Evolutionary conservation across 306 rosid species (phyloP).

Genomic region (Neltuma alba): DNA sequence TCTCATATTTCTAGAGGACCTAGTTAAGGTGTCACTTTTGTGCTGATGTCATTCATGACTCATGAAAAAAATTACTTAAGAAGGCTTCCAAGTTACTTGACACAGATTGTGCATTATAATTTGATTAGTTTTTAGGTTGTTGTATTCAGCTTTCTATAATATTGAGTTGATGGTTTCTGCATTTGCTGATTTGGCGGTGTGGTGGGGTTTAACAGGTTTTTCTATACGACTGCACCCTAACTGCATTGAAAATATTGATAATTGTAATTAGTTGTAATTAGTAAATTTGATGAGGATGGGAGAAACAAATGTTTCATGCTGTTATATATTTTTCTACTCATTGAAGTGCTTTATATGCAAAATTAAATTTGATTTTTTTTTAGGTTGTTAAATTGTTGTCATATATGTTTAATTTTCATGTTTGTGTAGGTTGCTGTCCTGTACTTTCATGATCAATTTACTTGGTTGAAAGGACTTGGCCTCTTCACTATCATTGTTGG

Average conservation of each 20-base stretch:
- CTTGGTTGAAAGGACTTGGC: slow-evolving; percentile 89
- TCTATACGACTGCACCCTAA: no score
- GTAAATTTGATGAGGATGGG: no score
- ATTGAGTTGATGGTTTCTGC: no score
- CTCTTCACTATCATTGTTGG: slow-evolving; percentile 81
- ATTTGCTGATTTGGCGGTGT: no score
- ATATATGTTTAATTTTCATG: slow-evolving; percentile 4
- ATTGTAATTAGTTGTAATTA: no score
- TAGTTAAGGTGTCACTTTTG: background rate
- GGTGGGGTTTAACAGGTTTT: no score
- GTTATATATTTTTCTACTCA: background rate
- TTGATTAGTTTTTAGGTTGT: background rate
- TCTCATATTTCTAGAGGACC: background rate
- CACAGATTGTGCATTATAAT: background rate
- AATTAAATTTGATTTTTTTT: background rate
- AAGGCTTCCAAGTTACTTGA: no score
- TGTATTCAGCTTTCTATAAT: background rate
- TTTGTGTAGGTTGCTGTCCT: slow-evolving; percentile 83
- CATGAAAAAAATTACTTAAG: background rate
- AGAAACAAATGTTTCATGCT: no score
- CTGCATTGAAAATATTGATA: no score
- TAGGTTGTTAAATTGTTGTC: slow-evolving; percentile 10
- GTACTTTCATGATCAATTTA: slow-evolving; percentile 86
- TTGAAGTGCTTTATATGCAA: background rate
- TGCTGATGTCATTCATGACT: background rate